Base-by-base conservation (phyloP, 176 grass and related monocot species). In the Avena atlantica region DNA sequence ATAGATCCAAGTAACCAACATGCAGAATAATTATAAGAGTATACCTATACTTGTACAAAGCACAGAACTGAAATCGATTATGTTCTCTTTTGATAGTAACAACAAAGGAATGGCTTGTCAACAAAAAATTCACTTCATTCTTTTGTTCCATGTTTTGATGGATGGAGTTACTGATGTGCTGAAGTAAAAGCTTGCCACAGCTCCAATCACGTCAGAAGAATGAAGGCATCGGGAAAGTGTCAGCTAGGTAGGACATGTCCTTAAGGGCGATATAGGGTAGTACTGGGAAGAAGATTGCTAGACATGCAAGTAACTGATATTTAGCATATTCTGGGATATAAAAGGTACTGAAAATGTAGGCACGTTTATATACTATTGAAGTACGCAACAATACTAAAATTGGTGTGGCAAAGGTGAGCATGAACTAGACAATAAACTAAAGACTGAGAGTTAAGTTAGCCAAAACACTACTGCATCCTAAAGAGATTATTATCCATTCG, bases 11-110 rank as follows among this genome's bases (percentile, higher is more conserved):
- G 45, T 13, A 58, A 74, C 64, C 37, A 78, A 10, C 81, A 72
- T 14, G 12, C 36, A 42, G 6, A 71, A 83, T 69, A 72, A 83
- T 71, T 5, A 82, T 47, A 12, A 83, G 25, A 83, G 71, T 36
- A 37, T 27, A 7, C 40, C 40, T 42, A 42, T n/a, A 57, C 14
- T 70, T 70, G 29, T 57, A 57, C 13, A 14, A 57, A 82, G 56
- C 24, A 68, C 23, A 19, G 65, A 70, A 63, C 63, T 66, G 29
- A 51, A 25, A 66, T 37, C 25, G 4, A 14, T 62, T 50, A 51
- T 74, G 52, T 19, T 74, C 45, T 74, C 29, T 20, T 74, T 73
- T 60, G 53, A 37, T 58, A 55, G 44, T 83, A 47, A 13, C 52
- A 83, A 83, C 21, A 25, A 57, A 19, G 53, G 74, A 25, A 84